Conservation (phyloP, 192 early-diverging fungal genomes). For the Backusella morwellensis region DNA sequence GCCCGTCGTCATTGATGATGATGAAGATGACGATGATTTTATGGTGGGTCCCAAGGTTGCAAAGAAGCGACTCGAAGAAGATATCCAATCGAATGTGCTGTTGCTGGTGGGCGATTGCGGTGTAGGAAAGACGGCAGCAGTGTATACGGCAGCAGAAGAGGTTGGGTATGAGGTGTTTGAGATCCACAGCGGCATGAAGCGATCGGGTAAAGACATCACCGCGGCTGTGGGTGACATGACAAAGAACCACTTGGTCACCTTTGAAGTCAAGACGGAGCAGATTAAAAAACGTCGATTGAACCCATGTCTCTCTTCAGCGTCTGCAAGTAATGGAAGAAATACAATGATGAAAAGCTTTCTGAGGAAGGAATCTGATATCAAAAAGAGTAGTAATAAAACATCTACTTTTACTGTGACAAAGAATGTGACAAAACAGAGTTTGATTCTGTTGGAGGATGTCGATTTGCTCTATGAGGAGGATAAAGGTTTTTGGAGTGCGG, state of each 20-base stretch:
- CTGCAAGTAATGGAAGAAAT: neutral
- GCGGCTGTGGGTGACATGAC: constrained; percentile 68
- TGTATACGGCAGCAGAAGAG: constrained; percentile 72
- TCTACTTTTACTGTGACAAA: neutral
- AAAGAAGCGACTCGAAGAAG: constrained; percentile 3
- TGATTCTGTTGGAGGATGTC: constrained; percentile 82
- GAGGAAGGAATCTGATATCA: neutral
- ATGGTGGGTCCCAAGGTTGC: neutral
- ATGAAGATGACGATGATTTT: constrained; percentile 6
- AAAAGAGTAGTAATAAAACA: neutral
- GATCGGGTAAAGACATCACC: constrained; percentile 71
- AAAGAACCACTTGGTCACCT: constrained; percentile 66
- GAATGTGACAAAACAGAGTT: constrained; percentile 48
- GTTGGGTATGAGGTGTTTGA: constrained; percentile 77
- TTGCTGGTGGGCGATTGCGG: constrained; percentile 70
- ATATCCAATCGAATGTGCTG: constrained; percentile 34
- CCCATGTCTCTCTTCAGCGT: neutral
- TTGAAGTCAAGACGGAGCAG: constrained; percentile 17
- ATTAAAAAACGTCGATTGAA: constrained; percentile 6
- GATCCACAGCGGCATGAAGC: constrained; percentile 62
- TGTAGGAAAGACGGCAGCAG: constrained; percentile 70
- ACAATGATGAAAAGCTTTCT: neutral
- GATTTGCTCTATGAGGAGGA: constrained; percentile 83
- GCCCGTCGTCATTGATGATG: neutral
- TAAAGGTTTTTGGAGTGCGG: constrained; percentile 71